Evolutionary conservation across 1,139 yeast species (phyloP), one percentile per base, ranked within the genome.

Genomic region (Diutina siamensis): DNA sequence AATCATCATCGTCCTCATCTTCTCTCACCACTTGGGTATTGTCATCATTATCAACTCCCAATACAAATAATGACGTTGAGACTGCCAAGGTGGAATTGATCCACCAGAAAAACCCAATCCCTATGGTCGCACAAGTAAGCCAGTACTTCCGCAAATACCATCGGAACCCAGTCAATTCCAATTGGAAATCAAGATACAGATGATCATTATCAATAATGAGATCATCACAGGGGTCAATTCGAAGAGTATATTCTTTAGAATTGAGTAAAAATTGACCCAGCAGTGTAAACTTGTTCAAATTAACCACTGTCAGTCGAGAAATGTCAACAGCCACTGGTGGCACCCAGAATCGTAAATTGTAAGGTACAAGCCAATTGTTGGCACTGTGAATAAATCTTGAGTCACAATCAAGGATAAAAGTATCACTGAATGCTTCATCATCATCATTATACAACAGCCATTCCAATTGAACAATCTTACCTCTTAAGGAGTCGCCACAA

Each of bases 151-250:
- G 72, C 57, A 83, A 57, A 49, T 77, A 72, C 57, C 72, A 78
- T 34, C 85, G 62, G 44, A 82, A 57, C 0, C 89, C 89, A 18
- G 60, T 62, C 73, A 80, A 77, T 45, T 71, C 62, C 10, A 64
- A 56, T 19, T 50, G 54, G 27, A 55, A 49, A 40, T 52, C 53
- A n/a, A 55, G 32, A 10, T 41, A 44, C 4, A 55, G 44, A 25
- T 46, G 44, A 20, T 47, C 46, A 12, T 49, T 46, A 44, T 54
- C 52, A 32, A 38, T 38, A 12, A 38, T n/a, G 15, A 38, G 42
- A 2, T 32, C 42, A 2, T 27, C 31, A 15, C 19, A n/a, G 20
- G 31, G 32, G 8, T 38, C 42, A 12, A 38, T 27, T 4, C 15
- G 18, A 18, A 38, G 21, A 32, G 49, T 36, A 32, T 48, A 36